phyloP scores from a whole-genome alignment of 2,329 filamentous ascomycete genomes.

The Cercospora janseana region DNA sequence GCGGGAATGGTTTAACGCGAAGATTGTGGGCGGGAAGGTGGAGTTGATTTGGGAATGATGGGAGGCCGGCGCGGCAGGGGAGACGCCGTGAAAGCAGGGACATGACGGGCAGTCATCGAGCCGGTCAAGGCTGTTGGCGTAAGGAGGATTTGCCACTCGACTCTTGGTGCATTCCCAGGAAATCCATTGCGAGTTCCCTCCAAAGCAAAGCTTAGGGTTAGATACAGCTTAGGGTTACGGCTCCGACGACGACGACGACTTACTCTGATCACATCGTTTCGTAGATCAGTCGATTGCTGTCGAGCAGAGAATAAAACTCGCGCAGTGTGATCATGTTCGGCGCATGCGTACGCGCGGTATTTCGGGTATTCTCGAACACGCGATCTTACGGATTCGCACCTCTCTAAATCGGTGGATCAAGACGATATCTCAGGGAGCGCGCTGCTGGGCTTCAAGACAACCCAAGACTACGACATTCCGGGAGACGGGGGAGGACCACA shows the following conservation, averaged over 20 bases:
- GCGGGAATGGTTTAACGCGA: conserved; percentile 58
- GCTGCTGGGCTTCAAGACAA: no score
- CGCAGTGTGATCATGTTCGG: background rate
- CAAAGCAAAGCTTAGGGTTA: conserved; percentile 6
- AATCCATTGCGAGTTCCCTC: no score
- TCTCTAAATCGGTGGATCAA: no score
- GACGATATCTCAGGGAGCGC: no score
- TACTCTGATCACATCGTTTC: background rate
- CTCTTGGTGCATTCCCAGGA: no score
- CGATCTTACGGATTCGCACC: background rate
- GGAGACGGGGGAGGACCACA: no score
- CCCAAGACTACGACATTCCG: no score
- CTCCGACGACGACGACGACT: background rate
- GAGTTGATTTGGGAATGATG: conserved; percentile 37
- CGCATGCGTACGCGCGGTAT: background rate
- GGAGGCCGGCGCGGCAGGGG: no score
- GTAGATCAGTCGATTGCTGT: background rate
- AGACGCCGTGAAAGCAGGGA: no score
- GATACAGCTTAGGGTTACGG: background rate
- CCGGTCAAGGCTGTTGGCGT: no score
- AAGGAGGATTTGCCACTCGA: no score
- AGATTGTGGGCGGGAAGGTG: conserved; percentile 52
- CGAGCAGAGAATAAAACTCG: background rate
- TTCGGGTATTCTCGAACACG: background rate
- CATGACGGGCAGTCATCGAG: no score